phyloP scores from a whole-genome alignment of 495 filamentous ascomycete genomes.

The Pyrenula massariospora region DNA sequence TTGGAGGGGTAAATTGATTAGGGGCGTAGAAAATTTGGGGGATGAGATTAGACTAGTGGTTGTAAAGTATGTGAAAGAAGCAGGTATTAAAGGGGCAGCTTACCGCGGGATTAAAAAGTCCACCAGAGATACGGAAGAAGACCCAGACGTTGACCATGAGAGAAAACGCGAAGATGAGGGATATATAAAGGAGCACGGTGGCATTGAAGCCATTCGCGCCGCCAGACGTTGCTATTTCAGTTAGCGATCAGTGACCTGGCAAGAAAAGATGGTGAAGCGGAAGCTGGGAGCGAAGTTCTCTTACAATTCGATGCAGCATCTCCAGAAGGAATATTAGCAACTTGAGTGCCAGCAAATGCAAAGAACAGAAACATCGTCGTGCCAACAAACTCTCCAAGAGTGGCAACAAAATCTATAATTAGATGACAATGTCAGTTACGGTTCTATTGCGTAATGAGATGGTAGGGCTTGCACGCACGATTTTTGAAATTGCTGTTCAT shows the following conservation, averaged over 20 bases:
- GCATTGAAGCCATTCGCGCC: neutral
- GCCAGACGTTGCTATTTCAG: neutral
- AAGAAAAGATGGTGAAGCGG: too few species aligned
- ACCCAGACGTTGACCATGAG: slow-evolving; percentile 76
- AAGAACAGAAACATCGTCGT: slow-evolving; percentile 80
- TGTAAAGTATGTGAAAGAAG: neutral
- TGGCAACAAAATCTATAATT: slow-evolving; percentile 44
- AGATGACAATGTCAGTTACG: too few species aligned
- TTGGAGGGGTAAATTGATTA: too few species aligned
- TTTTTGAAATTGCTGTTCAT: slow-evolving; percentile 14
- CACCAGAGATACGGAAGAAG: slow-evolving; percentile 71
- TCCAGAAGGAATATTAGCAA: slow-evolving; percentile 42
- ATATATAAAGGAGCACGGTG: slow-evolving; percentile 52
- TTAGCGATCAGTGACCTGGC: too few species aligned
- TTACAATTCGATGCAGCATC: slow-evolving; percentile 24
- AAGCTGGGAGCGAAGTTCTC: too few species aligned
- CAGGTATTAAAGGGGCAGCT: slow-evolving; percentile 10
- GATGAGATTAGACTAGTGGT: neutral
- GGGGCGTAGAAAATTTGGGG: too few species aligned
- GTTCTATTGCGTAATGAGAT: too few species aligned
- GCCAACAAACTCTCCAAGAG: slow-evolving; percentile 61
- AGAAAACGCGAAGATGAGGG: slow-evolving; percentile 61
- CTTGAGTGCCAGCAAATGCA: slow-evolving; percentile 67
- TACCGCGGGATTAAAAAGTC: slow-evolving; percentile 73
- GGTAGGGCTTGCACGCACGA: too few species aligned